phyloP scores from a whole-genome alignment of 129 eudicot genomes.

The Escallonia herrerae region DNA sequence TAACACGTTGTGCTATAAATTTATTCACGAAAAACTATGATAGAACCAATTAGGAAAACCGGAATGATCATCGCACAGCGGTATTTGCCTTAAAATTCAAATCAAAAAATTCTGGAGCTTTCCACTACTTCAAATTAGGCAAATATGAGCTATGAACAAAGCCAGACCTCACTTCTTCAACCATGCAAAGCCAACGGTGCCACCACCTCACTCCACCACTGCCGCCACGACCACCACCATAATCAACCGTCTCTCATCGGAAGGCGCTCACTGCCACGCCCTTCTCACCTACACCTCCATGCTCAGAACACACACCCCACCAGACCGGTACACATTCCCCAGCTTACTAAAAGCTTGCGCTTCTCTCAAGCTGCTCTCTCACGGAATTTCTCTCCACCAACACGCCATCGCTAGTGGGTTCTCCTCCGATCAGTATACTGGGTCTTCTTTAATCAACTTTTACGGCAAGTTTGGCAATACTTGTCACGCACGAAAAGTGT shows the following conservation, averaged over 20 bases:
- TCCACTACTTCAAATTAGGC: too few relatives aligned
- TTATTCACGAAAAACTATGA: too few relatives aligned
- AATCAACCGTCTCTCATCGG: slow-evolving; percentile 57
- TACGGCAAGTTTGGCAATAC: slow-evolving; percentile 44
- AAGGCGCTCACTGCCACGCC: slow-evolving; percentile 51
- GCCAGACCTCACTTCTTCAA: slow-evolving; percentile 21
- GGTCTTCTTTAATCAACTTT: slow-evolving; percentile 57
- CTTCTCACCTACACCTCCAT: slow-evolving; percentile 55
- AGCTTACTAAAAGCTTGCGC: slow-evolving; percentile 83
- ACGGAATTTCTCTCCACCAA: slow-evolving; percentile 66
- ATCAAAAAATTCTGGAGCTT: too few relatives aligned
- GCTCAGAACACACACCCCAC: slow-evolving; percentile 40
- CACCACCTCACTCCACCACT: slow-evolving; percentile 20
- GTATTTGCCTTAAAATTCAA: too few relatives aligned
- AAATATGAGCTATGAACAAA: slow-evolving; percentile 24
- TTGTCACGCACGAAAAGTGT: slow-evolving; percentile 46
- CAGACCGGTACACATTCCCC: slow-evolving; percentile 88
- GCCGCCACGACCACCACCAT: slow-evolving; percentile 39
- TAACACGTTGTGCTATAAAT: too few relatives aligned
- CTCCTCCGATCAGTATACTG: slow-evolving; percentile 60
- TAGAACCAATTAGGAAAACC: too few relatives aligned
- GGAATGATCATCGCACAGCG: too few relatives aligned
- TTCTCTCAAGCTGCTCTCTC: slow-evolving; percentile 39
- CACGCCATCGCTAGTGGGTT: slow-evolving; percentile 46
- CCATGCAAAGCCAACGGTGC: slow-evolving; percentile 21